Evolutionary conservation across 2,329 filamentous ascomycete genomes (phyloP), one percentile per base, ranked within the genome.

Genomic region (Eutypa lata): DNA sequence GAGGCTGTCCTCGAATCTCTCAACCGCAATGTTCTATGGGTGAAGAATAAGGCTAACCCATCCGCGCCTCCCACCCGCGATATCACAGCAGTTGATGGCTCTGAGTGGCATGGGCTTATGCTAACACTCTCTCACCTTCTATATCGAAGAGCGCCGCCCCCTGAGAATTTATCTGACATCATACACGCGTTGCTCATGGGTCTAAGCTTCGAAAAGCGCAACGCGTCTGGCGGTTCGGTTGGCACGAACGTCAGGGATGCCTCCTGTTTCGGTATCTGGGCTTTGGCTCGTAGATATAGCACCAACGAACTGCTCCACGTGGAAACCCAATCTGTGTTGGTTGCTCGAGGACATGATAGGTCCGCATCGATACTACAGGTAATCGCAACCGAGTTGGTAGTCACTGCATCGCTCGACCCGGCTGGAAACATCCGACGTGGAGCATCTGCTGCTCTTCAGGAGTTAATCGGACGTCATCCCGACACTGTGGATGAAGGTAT

Each of bases 231-330:
- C n/a, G 85, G 82, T 13, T 92, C 90, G 3, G 78, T 93, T 11
- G 94, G 94, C 2, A 88, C 90, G 1, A 96, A 95, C 61, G 92
- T 99, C 16, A 84, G 94, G 46, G 94, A 99, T 73, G 93, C 94
- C 13, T 91, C 94, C 3, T 97, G 92, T 68, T 99, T 97, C 68
- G 94, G 94, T 7, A 87, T 97, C 22, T 99, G 94, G 94, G 89
- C 92, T 1, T 70, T 97, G 7, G 90, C 93, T 21, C 82, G 94
- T 51, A 87, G 93, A 51, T 99, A 97, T 63, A 86, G 83, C 1
- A 96, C 91, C 0, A 66, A 76, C 0, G 93, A 97, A 68, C 78
- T 97, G 7, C 76, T 88, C 11, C 76, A 76, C 0, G 80, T 95
- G 1, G 74, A 82, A 1, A 75, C 75, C 2, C 58, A 75, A 60